phyloP scores from a whole-genome alignment of 2,329 filamentous ascomycete species.

The Colletotrichum viniferum region DNA sequence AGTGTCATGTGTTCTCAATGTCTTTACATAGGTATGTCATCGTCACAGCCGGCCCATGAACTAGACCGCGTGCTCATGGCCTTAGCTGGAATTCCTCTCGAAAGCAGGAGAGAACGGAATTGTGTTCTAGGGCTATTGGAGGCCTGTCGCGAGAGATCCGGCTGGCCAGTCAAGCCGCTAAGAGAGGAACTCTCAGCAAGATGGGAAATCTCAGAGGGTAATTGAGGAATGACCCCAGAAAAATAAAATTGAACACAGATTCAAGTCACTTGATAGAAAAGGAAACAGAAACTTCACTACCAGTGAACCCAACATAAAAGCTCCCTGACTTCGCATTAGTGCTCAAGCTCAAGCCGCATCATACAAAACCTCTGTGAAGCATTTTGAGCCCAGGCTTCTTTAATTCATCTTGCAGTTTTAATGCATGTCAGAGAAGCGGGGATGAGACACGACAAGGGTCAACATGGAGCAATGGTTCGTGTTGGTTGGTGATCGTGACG shows the following conservation, averaged over 20 bases:
- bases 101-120: neutral
- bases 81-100: constrained; percentile 8
- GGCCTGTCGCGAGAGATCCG: neutral
- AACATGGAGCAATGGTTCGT: neutral
- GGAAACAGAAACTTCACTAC: neutral
- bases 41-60: too few relatives aligned
- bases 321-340: neutral
- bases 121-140: neutral
- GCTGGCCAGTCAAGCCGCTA: constrained; percentile 9
- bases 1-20: constrained; percentile 29
- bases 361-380: neutral
- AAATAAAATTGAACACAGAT: neutral
- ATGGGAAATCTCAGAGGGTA: neutral
- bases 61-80: neutral
- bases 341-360: neutral
- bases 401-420: neutral
- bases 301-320: neutral
- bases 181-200: constrained; percentile 1
- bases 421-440: neutral
- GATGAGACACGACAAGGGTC: neutral
- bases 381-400: neutral
- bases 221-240: neutral
- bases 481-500: neutral
- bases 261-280: neutral
- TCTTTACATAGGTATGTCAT: constrained; percentile 22